phyloP scores from a whole-genome alignment of 352 stramenopile species.

The Pythium utonaiense region DNA sequence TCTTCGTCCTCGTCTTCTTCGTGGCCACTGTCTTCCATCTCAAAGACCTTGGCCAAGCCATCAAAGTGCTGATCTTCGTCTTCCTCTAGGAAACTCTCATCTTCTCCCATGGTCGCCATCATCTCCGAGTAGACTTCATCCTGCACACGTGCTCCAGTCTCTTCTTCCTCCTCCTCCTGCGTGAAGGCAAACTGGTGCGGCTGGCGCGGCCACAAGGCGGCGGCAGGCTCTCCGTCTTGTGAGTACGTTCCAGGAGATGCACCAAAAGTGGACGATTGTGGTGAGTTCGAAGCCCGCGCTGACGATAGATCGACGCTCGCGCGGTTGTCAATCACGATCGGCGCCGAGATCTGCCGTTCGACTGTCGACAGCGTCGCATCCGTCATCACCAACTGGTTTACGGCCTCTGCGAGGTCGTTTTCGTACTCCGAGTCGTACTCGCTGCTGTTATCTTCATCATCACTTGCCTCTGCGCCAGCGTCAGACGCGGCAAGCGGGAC shows the following conservation, averaged over 20 bases:
- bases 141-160: constrained; percentile 45
- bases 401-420: constrained; percentile 59
- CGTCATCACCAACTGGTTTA: constrained; percentile 69
- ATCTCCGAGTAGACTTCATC: constrained; percentile 84
- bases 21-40: constrained; percentile 51
- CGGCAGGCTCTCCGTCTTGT: constrained; percentile 69
- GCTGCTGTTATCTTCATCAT: constrained; percentile 33
- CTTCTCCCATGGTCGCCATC: constrained; percentile 57
- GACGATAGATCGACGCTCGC: constrained; percentile 24
- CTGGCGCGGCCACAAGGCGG: constrained; percentile 72
- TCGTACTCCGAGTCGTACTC: constrained; percentile 66
- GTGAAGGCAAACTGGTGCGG: constrained; percentile 85
- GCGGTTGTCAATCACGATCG: constrained; percentile 43
- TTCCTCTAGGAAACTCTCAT: constrained; percentile 50
- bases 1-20: constrained; percentile 3
- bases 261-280: constrained; percentile 65
- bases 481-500: not conserved
- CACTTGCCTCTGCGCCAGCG: not conserved
- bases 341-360: constrained; percentile 47
- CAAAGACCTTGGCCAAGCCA: constrained; percentile 48
- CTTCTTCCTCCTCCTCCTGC: constrained; percentile 73
- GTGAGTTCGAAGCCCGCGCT: constrained; percentile 44
- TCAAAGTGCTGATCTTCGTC: constrained; percentile 30
- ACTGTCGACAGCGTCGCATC: constrained; percentile 47
- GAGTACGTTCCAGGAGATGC: constrained; percentile 55